Conservation (phyloP, 1,284 basidiomycete genomes). For the Sparassis latifolia region DNA sequence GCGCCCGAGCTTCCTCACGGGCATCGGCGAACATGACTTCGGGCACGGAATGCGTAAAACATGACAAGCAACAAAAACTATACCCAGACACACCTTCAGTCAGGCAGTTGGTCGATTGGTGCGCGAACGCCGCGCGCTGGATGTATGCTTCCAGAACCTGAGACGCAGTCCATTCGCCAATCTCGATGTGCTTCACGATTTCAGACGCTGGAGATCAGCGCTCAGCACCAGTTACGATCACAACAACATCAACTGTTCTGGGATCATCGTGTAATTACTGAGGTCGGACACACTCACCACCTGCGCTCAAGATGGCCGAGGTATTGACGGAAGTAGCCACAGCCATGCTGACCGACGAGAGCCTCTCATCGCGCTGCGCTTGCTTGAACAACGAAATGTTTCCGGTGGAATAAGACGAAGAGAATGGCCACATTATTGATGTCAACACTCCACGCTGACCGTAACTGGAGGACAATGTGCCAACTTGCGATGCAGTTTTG, state of each 20-base stretch:
- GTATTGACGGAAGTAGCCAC: neutral
- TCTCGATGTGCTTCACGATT: constrained; percentile 53
- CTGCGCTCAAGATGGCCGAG: no score
- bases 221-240: no score
- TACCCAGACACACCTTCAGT: constrained; percentile 54
- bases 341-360: neutral
- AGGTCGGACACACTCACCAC: no score
- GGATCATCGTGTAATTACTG: no score
- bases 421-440: neutral
- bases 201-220: constrained; percentile 28
- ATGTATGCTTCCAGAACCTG: constrained; percentile 73
- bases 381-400: neutral
- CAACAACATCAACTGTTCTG: no score
- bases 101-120: constrained; percentile 65
- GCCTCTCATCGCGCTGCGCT: neutral
- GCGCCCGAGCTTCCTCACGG: constrained; percentile 48
- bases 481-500: no score
- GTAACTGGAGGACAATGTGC: no score
- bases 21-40: constrained; percentile 69
- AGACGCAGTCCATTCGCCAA: constrained; percentile 66
- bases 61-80: neutral
- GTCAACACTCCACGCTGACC: no score
- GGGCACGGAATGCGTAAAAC: neutral
- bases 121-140: constrained; percentile 55
- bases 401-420: neutral